Evolutionary conservation across 2,329 filamentous ascomycete species (phyloP).

Genomic region (Basipetospora chlamydospora): DNA sequence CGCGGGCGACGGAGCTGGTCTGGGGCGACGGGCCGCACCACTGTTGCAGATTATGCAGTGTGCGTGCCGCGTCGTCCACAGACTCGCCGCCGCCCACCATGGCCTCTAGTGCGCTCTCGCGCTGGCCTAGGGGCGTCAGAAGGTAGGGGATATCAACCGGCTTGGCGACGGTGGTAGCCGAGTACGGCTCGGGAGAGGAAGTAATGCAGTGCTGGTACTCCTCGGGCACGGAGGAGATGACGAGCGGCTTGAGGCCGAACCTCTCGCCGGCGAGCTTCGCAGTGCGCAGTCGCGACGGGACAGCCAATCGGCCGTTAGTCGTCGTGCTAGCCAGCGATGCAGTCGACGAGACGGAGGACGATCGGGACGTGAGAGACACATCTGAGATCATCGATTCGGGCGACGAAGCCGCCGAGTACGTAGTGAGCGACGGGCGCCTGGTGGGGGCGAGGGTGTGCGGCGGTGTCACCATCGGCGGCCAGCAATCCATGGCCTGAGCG

Average conservation of each 20-base stretch:
- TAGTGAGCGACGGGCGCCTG: conserved; percentile 49
- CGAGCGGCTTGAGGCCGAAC: conserved; percentile 33
- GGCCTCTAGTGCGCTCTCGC: conserved; percentile 30
- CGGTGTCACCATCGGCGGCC: conserved; percentile 35
- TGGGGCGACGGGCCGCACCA: conserved; percentile 14
- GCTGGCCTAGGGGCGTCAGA: conserved; percentile 30
- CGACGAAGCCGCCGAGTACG: conserved; percentile 47
- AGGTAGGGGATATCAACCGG: conserved; percentile 30
- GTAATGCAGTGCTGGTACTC: conserved; percentile 34
- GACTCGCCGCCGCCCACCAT: conserved; percentile 13
- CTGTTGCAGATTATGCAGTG: conserved; percentile 42
- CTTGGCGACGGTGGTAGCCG: conserved; percentile 32
- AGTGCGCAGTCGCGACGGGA: conserved; percentile 49
- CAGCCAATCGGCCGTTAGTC: conserved; percentile 34
- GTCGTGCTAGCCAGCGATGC: conserved; percentile 47
- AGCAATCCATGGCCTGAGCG: conserved; percentile 37
- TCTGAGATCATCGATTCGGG: conserved; percentile 56
- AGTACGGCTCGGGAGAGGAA: conserved; percentile 43
- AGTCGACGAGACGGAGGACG: conserved; percentile 49
- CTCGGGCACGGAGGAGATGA: conserved; percentile 45
- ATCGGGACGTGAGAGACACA: conserved; percentile 44
- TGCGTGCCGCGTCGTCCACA: conserved; percentile 39
- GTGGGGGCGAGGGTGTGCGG: conserved; percentile 32
- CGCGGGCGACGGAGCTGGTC: conserved; percentile 20
- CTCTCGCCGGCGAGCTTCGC: conserved; percentile 44